A percentile compares a stretch with the other conserved stretches of the same genome.
Evolutionary conservation across 164 flowering plant species (phyloP).

Genomic region (Liriodendron chinense): DNA sequence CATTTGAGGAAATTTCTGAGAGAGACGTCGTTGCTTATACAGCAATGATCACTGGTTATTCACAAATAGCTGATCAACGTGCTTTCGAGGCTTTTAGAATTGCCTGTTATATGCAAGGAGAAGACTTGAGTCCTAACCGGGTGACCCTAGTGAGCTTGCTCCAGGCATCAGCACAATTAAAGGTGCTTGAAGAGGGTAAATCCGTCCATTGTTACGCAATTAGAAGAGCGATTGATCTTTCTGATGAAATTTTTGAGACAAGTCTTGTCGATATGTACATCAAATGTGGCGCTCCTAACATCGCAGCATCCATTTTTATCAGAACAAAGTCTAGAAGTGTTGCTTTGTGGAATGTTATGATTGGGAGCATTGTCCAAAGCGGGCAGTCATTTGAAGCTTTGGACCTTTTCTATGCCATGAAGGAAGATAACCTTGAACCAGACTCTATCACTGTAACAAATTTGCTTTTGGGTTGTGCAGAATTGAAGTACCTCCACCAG

Average conservation of each 20-base stretch:
- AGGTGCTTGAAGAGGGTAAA: constrained; percentile 29
- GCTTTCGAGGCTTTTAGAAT: constrained; percentile 36
- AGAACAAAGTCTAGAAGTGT: constrained; percentile 14
- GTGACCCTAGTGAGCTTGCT: constrained; percentile 61
- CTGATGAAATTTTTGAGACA: constrained; percentile 47
- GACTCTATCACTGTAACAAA: constrained; percentile 48
- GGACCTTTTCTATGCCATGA: constrained; percentile 26
- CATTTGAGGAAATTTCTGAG: constrained; percentile 45
- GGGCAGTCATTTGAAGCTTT: constrained; percentile 35
- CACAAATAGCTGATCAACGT: constrained; percentile 25
- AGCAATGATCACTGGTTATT: constrained; percentile 42
- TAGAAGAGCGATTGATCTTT: constrained; percentile 38
- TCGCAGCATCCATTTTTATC: constrained; percentile 24
- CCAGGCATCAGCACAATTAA: constrained; percentile 40
- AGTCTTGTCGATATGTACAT: constrained; percentile 52
- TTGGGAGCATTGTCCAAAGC: constrained; percentile 33
- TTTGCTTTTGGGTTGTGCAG: constrained; percentile 42
- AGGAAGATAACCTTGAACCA: constrained; percentile 21
- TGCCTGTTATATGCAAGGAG: constrained; percentile 36
- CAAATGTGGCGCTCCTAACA: constrained; percentile 31
- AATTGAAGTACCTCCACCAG: constrained; percentile 28
- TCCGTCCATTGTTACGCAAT: constrained; percentile 46
- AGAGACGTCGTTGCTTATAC: constrained; percentile 53
- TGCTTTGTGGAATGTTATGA: constrained; percentile 45
- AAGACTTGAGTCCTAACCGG: constrained; percentile 46